Evolutionary conservation across 352 stramenopile species (phyloP).

Genomic region (Globisporangium paroecandrum): DNA sequence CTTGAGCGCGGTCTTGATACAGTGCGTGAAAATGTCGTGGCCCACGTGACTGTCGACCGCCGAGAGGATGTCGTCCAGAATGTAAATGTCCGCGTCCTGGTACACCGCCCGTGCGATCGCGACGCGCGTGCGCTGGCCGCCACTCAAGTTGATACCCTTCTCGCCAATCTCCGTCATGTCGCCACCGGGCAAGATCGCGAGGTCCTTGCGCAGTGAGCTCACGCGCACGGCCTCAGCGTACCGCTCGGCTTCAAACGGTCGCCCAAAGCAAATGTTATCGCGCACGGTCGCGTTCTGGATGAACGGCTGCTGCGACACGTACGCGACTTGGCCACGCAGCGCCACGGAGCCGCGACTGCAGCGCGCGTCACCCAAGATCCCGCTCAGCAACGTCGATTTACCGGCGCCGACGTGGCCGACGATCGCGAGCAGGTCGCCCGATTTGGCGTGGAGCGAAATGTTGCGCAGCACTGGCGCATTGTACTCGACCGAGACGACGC

Average conservation of each 20-base stretch:
- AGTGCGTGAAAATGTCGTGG: conserved; percentile 93
- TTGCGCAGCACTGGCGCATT: conserved; percentile 36
- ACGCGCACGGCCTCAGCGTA: conserved; percentile 55
- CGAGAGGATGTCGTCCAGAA: conserved; percentile 96
- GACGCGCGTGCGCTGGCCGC: conserved; percentile 93
- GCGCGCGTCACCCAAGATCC: conserved; percentile 40
- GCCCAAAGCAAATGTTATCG: conserved; percentile 54
- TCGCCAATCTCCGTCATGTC: conserved; percentile 98
- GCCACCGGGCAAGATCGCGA: conserved; percentile 88
- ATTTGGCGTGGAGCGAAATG: conserved; percentile 69
- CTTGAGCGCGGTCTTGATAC: conserved; percentile 85
- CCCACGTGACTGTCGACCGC: conserved; percentile 97
- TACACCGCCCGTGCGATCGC: conserved; percentile 94
- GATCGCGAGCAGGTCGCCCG: conserved; percentile 68
- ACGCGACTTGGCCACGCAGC: conserved; percentile 46
- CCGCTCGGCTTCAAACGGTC: conserved; percentile 14
- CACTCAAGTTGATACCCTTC: conserved; percentile 97
- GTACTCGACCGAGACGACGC: conserved; percentile 26
- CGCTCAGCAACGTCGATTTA: conserved; percentile 68
- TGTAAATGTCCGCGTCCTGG: conserved; percentile 91
- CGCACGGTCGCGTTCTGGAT: conserved; percentile 49
- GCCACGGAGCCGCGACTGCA: conserved; percentile 27
- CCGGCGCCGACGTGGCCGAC: conserved; percentile 75
- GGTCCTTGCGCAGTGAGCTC: conserved; percentile 79
- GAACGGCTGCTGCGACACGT: conserved; percentile 54